Conservation (phyloP, 2,329 filamentous ascomycete species). For the Pseudogymnoascus sp. region DNA sequence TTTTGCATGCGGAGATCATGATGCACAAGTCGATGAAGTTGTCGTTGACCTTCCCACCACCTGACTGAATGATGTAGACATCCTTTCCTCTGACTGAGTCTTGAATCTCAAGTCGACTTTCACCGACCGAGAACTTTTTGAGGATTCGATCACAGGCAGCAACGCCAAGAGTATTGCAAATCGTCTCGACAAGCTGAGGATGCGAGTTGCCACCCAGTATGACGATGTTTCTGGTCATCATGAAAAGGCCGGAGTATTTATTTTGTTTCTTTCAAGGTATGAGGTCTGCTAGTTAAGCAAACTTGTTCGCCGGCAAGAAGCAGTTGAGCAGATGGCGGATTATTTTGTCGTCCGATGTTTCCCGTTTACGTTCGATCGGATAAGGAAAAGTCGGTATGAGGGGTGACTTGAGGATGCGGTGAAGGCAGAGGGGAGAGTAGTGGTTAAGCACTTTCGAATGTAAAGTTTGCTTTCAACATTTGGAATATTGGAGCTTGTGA, state of each 20-base stretch:
- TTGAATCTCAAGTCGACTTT: slow-evolving; percentile 90
- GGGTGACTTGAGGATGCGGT: slow-evolving; percentile 4
- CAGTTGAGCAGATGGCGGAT: background rate
- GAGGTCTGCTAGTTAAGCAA: background rate
- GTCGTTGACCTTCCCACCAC: slow-evolving; percentile 89
- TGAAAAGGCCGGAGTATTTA: slow-evolving; percentile 8
- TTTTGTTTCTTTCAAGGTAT: background rate
- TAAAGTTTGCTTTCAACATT: slow-evolving; percentile 8
- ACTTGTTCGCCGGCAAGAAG: background rate
- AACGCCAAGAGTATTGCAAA: slow-evolving; percentile 83
- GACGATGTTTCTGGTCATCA: slow-evolving; percentile 91
- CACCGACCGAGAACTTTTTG: slow-evolving; percentile 87
- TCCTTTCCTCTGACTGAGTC: slow-evolving; percentile 97
- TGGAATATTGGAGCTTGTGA: slow-evolving; percentile 9
- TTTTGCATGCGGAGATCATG: slow-evolving; percentile 96
- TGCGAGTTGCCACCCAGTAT: slow-evolving; percentile 91
- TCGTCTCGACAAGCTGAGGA: slow-evolving; percentile 74
- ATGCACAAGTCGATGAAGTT: slow-evolving; percentile 94
- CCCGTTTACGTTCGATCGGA: slow-evolving; percentile 4
- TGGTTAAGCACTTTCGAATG: slow-evolving; percentile 11
- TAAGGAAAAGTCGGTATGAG: slow-evolving; percentile 5
- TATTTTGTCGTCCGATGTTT: slow-evolving; percentile 3
- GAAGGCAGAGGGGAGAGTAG: slow-evolving; percentile 3
- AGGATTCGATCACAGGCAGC: slow-evolving; percentile 78
- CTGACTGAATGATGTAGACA: slow-evolving; percentile 96